Evolutionary conservation across 2,329 filamentous ascomycete genomes (phyloP).

Genomic region (Alternaria metachromatica): DNA sequence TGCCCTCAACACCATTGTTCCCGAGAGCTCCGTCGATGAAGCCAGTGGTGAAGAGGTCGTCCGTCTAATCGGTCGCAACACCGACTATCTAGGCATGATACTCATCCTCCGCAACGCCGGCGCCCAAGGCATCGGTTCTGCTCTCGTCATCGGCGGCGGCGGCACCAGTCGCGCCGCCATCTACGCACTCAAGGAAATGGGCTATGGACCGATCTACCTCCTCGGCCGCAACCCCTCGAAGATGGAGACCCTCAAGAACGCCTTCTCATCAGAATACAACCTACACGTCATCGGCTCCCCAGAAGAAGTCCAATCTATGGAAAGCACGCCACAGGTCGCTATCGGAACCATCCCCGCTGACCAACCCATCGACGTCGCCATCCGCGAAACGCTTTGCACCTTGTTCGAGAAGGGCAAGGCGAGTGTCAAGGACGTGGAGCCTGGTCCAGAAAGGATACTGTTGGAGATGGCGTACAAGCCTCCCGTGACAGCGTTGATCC

Average conservation of each 20-base stretch:
- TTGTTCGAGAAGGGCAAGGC: slow-evolving; percentile 54
- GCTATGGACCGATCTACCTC: slow-evolving; percentile 85
- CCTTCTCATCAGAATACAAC: slow-evolving; percentile 77
- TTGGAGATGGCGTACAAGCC: slow-evolving; percentile 98
- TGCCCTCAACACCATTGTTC: slow-evolving; percentile 92
- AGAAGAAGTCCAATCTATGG: slow-evolving; percentile 54
- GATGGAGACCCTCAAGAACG: slow-evolving; percentile 69
- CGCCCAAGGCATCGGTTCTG: slow-evolving; percentile 56
- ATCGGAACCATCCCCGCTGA: slow-evolving; percentile 93
- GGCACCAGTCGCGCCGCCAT: slow-evolving; percentile 92
- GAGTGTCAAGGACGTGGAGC: slow-evolving; percentile 15
- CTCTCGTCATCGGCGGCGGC: slow-evolving; percentile 86
- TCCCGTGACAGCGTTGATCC: slow-evolving; percentile 80
- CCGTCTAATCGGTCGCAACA: slow-evolving; percentile 84
- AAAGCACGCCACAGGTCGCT: slow-evolving; percentile 69
- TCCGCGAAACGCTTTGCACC: slow-evolving; percentile 68
- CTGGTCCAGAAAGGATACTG: slow-evolving; percentile 60
- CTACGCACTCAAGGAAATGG: slow-evolving; percentile 83
- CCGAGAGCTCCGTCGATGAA: slow-evolving; percentile 52
- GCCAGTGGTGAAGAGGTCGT: slow-evolving; percentile 50
- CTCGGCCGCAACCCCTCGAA: slow-evolving; percentile 78
- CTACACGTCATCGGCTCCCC: slow-evolving; percentile 62
- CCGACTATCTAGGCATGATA: slow-evolving; percentile 93
- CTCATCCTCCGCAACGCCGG: slow-evolving; percentile 76
- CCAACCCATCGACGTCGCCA: slow-evolving; percentile 74